Evolutionary conservation across 345 rosid species (phyloP), one percentile per base, ranked within the genome.

Genomic region (Pseudoturritis turrita): DNA sequence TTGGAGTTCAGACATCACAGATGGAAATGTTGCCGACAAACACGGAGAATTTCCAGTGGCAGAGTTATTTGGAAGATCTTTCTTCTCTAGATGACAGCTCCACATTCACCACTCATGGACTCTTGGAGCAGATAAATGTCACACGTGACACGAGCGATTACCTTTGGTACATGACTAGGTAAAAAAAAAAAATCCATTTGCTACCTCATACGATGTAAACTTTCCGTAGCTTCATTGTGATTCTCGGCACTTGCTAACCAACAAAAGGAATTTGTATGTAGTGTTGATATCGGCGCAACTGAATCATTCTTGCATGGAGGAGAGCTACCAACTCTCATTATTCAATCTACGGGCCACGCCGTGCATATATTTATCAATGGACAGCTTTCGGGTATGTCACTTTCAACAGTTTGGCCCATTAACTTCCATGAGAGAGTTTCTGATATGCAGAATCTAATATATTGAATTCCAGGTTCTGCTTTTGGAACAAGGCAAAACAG

Each of bases 131-230:
- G 82, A 83, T 92, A 52, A 87, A 92, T 78, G 91, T 88, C 47
- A 92, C 98, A 0, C 87, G 92, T 79, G 98, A 92, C 77, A 68
- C 87, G 22, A 92, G 91, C 53, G 98, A 92, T 76, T 92, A 92
- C 75, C 80, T 92, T 55, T 92, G 98, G 98, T 92, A 92, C 81
- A 82, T 82, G 61, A 90, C 98, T 25, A 92, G 96, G 98, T 89
- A 81, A 85, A 82, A 29, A 9, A n/a, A 5, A 6, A 23, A 55
- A 12, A 1, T n/a, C 44, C 15, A 15, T 5, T 31, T 31, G 44
- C 37, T 36, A 29, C 13, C 21, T 66, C 36, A 63, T 45, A 55
- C 5, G 11, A 18, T 25, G 22, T 22, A 22, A 41, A 62, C 35
- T 68, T 33, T 56, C 59, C 10, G 5, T 22, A 18, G 58, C 10